Evolutionary conservation across 2,329 filamentous ascomycete species (phyloP), one percentile per base, ranked within the genome.

Genomic region (Teratosphaeria pseudoeucalypti): DNA sequence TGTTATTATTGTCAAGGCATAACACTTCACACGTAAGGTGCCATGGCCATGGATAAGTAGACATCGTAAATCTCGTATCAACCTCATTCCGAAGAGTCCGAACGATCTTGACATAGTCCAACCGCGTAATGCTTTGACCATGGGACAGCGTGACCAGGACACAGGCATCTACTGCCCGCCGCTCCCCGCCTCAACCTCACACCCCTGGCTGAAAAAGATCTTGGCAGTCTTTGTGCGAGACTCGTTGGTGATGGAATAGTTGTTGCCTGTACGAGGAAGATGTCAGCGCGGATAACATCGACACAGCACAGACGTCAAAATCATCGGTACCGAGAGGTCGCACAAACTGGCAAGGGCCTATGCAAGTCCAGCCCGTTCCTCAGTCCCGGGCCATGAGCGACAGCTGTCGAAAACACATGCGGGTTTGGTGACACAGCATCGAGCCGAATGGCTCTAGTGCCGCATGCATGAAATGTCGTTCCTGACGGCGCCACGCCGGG

Each of bases 151-250:
- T 16, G 16, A 7, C 4, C 37, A 39, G 37, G 6, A 23, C 16
- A 49, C n/a, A 49, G 43, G 23, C n/a, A 23, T 6, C 43, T 49
- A 49, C 43, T 49, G 43, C 43, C 43, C 43, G 19, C n/a, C 43
- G 16, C 19, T 11, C 43, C 43, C 43, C 6, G 19, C 19, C 43
- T 23, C 66, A 12, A 69, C 66, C 63, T 86, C 89, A 73, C 87
- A 92, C 6, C 87, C 92, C 73, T 99, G 94, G 0, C 91, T 86
- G 74, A 97, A 99, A 78, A 97, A 97, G 55, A 97, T 81, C 47
- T 88, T 84, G 4, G 90, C 89, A 4, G 85, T 63, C 82, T 62
- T 80, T 78, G 63, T 87, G 81, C 62, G 60, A 68, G 85, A 85
- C 59, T 90, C 85, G 73, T 97, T 99, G 58, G 81, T 81, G 68